These are phyloP conservation scores for Mycena chlorophos DNA, from an alignment of 768 basidiomycete species.

Conservation along the genomic window DNA sequence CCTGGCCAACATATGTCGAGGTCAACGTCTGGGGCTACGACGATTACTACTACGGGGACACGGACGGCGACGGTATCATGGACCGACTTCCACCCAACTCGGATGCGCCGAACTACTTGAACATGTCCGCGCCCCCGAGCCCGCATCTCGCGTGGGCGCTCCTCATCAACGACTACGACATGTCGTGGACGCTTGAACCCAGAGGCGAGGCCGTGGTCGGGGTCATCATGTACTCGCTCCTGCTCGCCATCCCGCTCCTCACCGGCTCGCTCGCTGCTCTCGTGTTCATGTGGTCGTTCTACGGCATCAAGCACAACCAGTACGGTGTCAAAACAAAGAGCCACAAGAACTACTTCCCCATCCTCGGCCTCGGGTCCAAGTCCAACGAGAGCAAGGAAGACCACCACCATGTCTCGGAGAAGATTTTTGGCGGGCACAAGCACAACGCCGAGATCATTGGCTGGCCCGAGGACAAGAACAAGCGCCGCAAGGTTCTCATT, in stretches of 20 bases:
- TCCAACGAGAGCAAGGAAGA: constrained; percentile 76
- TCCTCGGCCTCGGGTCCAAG: constrained; percentile 69
- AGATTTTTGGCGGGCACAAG: constrained; percentile 63
- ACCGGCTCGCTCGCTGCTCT: constrained; percentile 81
- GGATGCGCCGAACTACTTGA: constrained; percentile 81
- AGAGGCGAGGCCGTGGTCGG: constrained; percentile 80
- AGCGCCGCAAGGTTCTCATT: constrained; percentile 89
- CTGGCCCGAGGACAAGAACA: constrained; percentile 94
- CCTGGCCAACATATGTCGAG: constrained; percentile 89
- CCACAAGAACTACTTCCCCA: constrained; percentile 83
- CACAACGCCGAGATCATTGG: constrained; percentile 76
- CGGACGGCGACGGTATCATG: constrained; percentile 82
- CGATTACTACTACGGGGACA: constrained; percentile 90
- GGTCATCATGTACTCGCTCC: constrained; percentile 84
- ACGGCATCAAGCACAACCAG: constrained; percentile 92
- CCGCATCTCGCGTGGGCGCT: constrained; percentile 90
- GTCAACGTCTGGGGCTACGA: constrained; percentile 90
- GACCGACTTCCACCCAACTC: constrained; percentile 91
- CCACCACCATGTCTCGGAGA: constrained; percentile 61
- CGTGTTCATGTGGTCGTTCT: constrained; percentile 95
- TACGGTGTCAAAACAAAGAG: constrained; percentile 80
- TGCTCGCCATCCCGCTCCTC: constrained; percentile 79
- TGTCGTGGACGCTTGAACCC: constrained; percentile 78
- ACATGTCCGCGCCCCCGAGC: constrained; percentile 86
- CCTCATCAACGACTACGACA: constrained; percentile 70